Base-by-base conservation (phyloP, 2,329 filamentous ascomycete genomes). In the Acephala macrosclerotiorum region DNA sequence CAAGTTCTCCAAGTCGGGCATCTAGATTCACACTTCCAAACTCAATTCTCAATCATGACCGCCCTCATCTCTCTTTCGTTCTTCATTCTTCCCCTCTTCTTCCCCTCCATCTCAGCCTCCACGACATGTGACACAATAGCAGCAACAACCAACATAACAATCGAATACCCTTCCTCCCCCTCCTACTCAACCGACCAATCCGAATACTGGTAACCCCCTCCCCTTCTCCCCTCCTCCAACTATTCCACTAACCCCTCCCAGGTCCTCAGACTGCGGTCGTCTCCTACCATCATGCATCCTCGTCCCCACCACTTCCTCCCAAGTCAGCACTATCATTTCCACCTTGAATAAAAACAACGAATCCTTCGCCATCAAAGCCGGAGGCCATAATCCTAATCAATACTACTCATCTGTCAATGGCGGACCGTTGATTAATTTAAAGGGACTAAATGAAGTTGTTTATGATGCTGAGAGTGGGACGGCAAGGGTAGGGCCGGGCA, bases 361-460 rank as follows among this genome's bases (percentile, higher is more conserved):
- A 12, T 51, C 70, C 0, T 82, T 82, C 69, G 78, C 80, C 2
- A 75, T 78, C 35, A 77, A 78, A 36, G 77, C 78, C 63, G 80
- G 80, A 20, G 81, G 80, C 1, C 81, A 82, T 71, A 75, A 77
- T 18, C 75, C 77, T 2, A 77, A 78, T 68, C 71, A 75, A 0
- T 75, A 75, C 7, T 70, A 75, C 5, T 77, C 79, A 0, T 80
- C 72, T 58, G 77, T 75, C 1, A 71, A 75, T 38, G 71, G 71
- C 8, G 40, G 16, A 35, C 25, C 53, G 8, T 18, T 22, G 12
- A 20, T 47, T 8, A 22, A 47, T 20, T 18, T 22, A 18, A 47
- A 22, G 18, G n/a, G 42, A 20, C 7, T 47, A 12, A 42, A 42
- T 42, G 38, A 42, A 42, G 38, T 42, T 42, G 38, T 42, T 3